These are phyloP conservation scores for Syzygium malaccense DNA, from an alignment of 441 rosid genomes.

Conservation along the genomic window DNA sequence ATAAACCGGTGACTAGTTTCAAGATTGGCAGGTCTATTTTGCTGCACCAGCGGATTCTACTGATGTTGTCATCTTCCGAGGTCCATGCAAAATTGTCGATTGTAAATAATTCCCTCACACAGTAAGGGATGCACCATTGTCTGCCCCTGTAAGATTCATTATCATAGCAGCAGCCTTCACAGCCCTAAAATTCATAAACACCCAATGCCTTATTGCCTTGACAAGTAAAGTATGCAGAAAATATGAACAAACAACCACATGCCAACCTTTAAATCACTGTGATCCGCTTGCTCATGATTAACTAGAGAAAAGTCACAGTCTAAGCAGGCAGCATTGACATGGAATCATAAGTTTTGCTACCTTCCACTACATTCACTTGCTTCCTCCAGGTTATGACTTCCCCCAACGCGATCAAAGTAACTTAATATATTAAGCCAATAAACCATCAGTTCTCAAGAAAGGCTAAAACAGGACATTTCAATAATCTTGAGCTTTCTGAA, in stretches of 20 bases:
- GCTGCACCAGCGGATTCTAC: not conserved
- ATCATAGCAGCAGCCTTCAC: conserved; percentile 83
- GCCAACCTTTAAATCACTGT: not conserved
- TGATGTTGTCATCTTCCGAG: not conserved
- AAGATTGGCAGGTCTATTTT: not conserved
- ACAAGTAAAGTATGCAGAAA: not conserved
- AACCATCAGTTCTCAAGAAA: not conserved
- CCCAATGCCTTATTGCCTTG: not conserved
- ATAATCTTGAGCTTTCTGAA: not conserved
- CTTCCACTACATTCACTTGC: not conserved
- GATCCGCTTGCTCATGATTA: not conserved
- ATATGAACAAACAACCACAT: not conserved
- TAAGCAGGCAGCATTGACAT: not conserved
- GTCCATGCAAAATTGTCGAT: not conserved
- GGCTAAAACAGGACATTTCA: not conserved
- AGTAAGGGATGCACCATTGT: conserved; percentile 86
- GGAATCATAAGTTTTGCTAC: not conserved
- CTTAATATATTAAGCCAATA: not conserved
- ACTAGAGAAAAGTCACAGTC: not conserved
- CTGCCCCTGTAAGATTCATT: conserved; percentile 76
- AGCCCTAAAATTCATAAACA: conserved; percentile 40
- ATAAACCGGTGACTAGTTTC: not conserved
- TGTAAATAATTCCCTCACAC: conserved; percentile 24
- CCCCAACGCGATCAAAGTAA: not conserved
- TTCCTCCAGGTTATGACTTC: not conserved